Evolutionary conservation across 1,284 basidiomycete species (phyloP), one percentile per base, ranked within the genome.

Genomic region (Puccinia horiana): DNA sequence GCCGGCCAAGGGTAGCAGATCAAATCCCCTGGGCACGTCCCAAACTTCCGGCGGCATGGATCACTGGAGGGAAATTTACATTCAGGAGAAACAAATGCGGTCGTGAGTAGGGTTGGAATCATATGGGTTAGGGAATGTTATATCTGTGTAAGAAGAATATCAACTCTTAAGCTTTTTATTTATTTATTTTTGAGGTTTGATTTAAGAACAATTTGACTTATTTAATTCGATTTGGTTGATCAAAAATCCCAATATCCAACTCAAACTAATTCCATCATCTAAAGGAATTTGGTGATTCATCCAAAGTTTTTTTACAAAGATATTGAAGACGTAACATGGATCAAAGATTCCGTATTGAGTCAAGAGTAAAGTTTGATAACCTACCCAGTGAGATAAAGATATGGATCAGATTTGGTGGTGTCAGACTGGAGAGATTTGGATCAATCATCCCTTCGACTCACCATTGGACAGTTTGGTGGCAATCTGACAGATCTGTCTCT

Each of bases 181-280:
- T n/a, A n/a, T n/a, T n/a, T n/a, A n/a, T n/a, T n/a, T n/a, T n/a
- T n/a, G n/a, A n/a, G n/a, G n/a, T n/a, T n/a, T n/a, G n/a, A n/a
- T n/a, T n/a, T n/a, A n/a, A n/a, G n/a, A 69, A 69, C n/a, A 2
- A 18, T 40, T 69, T 44, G n/a, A n/a, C 42, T 73, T 73, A 44
- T 76, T 76, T 37, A 67, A 32, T 32, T 75, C 47, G 20, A 82
- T 54, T 76, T 82, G 81, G 67, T 35, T 76, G 42, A 82, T 76
- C 40, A 76, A 58, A 47, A 82, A 82, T 42, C 74, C 81, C 49
- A 82, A 29, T 12, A 58, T 58, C 81, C 81, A 82, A 47, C 81
- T 76, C 73, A 82, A 72, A 29, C 81, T 82, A 9, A 61, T 2
- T 1, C 81, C 81, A 56, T 82, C 81, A 61, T 82, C 81, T 44